Evolutionary conservation across 164 flowering plant species (phyloP).

Genomic region (Vitis cinerea): DNA sequence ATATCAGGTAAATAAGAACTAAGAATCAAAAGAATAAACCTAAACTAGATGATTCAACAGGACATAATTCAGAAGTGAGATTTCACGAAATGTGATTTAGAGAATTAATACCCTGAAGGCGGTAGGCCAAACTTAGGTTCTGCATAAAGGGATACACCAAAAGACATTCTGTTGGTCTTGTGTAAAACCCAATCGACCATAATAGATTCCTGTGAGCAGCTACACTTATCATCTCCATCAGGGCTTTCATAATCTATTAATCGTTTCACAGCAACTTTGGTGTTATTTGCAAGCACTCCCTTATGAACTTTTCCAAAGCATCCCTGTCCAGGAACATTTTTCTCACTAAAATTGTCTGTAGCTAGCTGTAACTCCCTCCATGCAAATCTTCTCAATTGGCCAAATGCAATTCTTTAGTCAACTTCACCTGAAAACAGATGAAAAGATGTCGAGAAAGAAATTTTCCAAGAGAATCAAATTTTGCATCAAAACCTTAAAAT

Average conservation of each 20-base stretch:
- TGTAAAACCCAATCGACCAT: too few relatives aligned
- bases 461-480: too few relatives aligned
- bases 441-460: conserved; percentile 5
- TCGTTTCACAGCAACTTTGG: conserved; percentile 91
- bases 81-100: background rate
- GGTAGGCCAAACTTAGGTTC: conserved; percentile 43
- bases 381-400: too few relatives aligned
- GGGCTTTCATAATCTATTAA: conserved; percentile 89
- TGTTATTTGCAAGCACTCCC: conserved; percentile 78
- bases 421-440: conserved; percentile 64
- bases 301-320: conserved; percentile 94
- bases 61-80: background rate
- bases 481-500: too few relatives aligned
- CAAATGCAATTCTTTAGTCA: conserved; percentile 89
- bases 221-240: conserved; percentile 95
- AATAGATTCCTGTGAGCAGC: too few relatives aligned
- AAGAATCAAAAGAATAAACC: background rate
- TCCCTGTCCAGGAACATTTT: conserved; percentile 82
- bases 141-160: conserved; percentile 71
- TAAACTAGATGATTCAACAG: background rate
- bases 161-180: conserved; percentile 87
- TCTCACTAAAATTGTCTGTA: too few relatives aligned
- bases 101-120: conserved; percentile 62
- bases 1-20: background rate
- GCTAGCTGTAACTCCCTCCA: too few relatives aligned